phyloP scores from a whole-genome alignment of 2,329 filamentous ascomycete genomes.

The Sarocladium strictum region DNA sequence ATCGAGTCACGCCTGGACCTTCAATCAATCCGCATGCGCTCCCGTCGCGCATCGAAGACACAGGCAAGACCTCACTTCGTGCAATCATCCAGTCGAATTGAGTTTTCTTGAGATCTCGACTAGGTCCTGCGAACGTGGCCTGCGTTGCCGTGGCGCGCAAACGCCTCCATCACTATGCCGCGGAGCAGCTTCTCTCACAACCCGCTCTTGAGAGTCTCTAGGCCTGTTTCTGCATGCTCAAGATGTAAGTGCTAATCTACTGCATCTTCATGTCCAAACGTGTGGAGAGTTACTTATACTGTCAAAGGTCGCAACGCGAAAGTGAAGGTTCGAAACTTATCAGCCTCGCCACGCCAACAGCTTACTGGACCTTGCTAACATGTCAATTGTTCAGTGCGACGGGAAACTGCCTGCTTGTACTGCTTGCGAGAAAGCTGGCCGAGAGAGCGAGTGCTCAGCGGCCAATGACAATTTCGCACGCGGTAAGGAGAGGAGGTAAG shows the following conservation, averaged over 20 bases:
- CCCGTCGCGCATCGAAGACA: no score
- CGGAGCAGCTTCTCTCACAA: conserved; percentile 45
- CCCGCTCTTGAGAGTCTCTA: conserved; percentile 65
- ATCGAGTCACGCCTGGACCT: no score
- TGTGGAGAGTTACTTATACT: conserved; percentile 11
- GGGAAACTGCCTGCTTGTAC: conserved; percentile 93
- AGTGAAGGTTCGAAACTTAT: conserved; percentile 63
- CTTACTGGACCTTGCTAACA: not conserved
- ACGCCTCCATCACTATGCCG: conserved; percentile 29
- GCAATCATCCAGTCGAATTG: not conserved
- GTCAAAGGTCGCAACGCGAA: conserved; percentile 73
- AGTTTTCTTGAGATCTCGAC: not conserved
- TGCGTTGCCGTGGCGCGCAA: not conserved
- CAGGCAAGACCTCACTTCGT: no score
- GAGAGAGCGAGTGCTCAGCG: conserved; percentile 81
- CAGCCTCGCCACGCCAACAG: not conserved
- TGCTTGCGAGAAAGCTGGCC: conserved; percentile 87
- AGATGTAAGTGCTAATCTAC: conserved; percentile 49
- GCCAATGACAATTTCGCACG: conserved; percentile 94
- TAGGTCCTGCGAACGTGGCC: not conserved
- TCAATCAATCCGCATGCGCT: no score
- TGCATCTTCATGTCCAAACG: not conserved
- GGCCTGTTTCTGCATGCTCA: conserved; percentile 74
- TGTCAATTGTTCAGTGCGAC: conserved; percentile 61
- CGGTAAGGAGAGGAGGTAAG: conserved; percentile 83